Conservation (phyloP, 73 alveolate genomes). For the Paramecium biaurelia region DNA sequence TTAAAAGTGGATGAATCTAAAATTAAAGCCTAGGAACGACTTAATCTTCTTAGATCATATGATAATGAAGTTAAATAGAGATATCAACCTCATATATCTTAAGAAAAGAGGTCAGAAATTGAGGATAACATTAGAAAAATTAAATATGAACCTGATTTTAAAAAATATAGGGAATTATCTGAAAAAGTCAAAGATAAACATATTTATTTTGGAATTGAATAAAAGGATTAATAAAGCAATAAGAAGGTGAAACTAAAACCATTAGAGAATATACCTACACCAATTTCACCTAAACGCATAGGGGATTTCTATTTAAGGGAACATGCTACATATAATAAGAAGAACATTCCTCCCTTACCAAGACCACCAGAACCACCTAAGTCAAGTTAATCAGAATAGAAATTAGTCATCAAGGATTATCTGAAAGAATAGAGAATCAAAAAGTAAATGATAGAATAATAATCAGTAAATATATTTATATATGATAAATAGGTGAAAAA, state of each 20-base stretch:
- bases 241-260: background rate
- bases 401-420: background rate
- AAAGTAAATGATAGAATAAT: background rate
- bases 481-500: background rate
- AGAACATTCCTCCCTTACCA: background rate
- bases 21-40: background rate
- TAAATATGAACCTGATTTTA: conserved; percentile 54
- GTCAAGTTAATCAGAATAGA: conserved; percentile 8
- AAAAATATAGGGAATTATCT: conserved; percentile 38
- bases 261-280: background rate
- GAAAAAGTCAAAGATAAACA: background rate
- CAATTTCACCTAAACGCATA: conserved; percentile 52
- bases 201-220: background rate
- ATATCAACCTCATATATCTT: background rate
- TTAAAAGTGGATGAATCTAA: background rate
- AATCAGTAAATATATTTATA: background rate
- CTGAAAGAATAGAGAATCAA: background rate
- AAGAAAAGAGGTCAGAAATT: conserved; percentile 24
- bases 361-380: conserved; percentile 48
- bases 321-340: background rate
- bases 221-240: background rate
- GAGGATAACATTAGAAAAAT: conserved; percentile 4
- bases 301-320: conserved; percentile 49
- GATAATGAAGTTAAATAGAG: background rate
- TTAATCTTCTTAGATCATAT: background rate